Base-by-base conservation (phyloP, 208 protist genomes). In the Blastocrithidia nonstop region DNA sequence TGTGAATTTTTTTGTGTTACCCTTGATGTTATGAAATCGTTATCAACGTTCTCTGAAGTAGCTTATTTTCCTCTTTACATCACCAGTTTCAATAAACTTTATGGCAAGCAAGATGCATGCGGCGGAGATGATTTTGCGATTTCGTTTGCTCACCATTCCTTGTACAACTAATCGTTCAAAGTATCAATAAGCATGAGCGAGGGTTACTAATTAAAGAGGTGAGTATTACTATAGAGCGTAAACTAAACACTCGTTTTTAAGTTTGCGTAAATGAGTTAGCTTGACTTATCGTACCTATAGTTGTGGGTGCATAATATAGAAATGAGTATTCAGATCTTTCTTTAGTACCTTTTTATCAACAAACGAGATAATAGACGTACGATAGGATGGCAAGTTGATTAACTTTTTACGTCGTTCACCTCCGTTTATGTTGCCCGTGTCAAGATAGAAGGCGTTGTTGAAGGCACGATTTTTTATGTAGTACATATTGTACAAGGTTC, bases 101-200 rank as follows among this genome's bases (percentile, higher is more conserved):
- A 86, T 71, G 24, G 75, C 80, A 16, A 90, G 53, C 41, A 86
- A 50, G 38, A 86, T 57, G 44, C 75, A 85, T 4, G 59, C 61
- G 3, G 80, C 75, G 36, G 78, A 43, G 13, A 75, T 72, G 9
- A 79, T 50, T 50, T 76, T 74, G n/a, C 75, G 68, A 42, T 90
- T 90, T 22, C 57, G 56, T 45, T 85, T 85, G 20, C 69, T 61
- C 36, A 90, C 80, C 75, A 86, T 85, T 11, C 74, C 75, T 29
- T 66, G 69, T 52, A 70, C 60, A 22, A 85, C 60, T 25, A 90
- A 64, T 5, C 80, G 63, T 59, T 90, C 80, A 55, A 85, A 81
- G 57, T 90, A 90, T 76, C 80, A 90, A 53, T 85, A 83, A n/a
- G 75, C 80, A 47, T 86, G 61, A 11, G 80, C 75, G 22, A 72